Evolutionary conservation across 2,329 filamentous ascomycete species (phyloP), one percentile per base, ranked within the genome.

Genomic region (Aspergillus tanneri): DNA sequence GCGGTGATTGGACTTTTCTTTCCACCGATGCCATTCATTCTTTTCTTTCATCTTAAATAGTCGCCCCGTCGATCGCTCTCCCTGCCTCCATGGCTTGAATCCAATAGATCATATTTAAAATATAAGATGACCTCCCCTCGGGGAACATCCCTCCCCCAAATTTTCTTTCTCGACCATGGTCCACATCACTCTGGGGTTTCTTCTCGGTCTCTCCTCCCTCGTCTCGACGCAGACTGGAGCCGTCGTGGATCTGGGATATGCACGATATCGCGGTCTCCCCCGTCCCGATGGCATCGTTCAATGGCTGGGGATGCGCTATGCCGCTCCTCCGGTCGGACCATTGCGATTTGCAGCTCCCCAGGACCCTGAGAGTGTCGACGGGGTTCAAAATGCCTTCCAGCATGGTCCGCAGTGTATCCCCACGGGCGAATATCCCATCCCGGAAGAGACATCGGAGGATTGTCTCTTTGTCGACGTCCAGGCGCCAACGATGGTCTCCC

Each of bases 231-330:
- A 58, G 36, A 55, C n/a, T n/a, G n/a, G 59, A 18, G 47, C 61
- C 8, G 54, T 73, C 3, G 82, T 90, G 11, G 74, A 87, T 52
- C 73, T 91, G 18, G 77, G 76, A 3, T 91, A 90, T 62, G 78
- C 84, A 23, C 78, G 74, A 21, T 90, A 90, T 61, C 67, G 75
- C 41, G 88, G 88, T 7, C 67, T 72, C 3, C 61, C 72, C 1
- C 71, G 78, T 1, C 56, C 67, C 0, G 80, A 80, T 56, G 85
- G 83, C 1, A 71, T 90, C 39, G 82, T 79, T 2, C 77, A 85
- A 65, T 92, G 86, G 86, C 76, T 88, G 6, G 88, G 87, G 1
- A 81, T 93, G 54, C 81, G 86, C 35, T 93, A 83, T 71, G 88
- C 87, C 1, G 83, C 85, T 4, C 75, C 87, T 11, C 88, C 88